Evolutionary conservation across 441 rosid genomes (phyloP), one percentile per base, ranked within the genome.

Genomic region (Arabidopsis hybrid): DNA sequence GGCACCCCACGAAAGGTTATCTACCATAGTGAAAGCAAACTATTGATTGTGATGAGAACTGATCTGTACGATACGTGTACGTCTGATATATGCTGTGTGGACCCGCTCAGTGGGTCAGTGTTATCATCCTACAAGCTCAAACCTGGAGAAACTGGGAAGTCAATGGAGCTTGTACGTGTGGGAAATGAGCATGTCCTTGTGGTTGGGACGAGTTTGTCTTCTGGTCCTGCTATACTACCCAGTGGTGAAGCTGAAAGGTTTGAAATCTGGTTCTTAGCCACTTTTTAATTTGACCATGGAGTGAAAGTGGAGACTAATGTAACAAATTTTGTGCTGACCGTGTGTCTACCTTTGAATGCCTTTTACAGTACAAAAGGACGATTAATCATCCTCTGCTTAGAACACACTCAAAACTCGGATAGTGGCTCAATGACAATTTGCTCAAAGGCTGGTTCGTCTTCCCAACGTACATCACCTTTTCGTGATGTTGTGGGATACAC

Each of bases 221-320:
- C 91, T 78, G 97, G 98, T 81, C 99, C 95, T 43, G 97, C 97
- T 75, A 83, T 91, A 65, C 84, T 95, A 96, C 91, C 92, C 74
- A 93, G 91, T 76, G 99, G 99, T 74, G 99, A 95, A 87, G 98
- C 98, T 52, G 99, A 95, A 87, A 91, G 98, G 99, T 95, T 50
- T 46, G 38, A 49, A 50, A 49, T 77, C 78, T 78, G 16, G 65
- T 51, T 67, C 61, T 61, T 61, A 13, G 68, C 46, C 21, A 58
- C 14, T 71, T 71, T 49, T 35, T 58, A 49, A 14, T 51, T 71
- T 71, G 62, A 65, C 35, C 42, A 17, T 57, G 35, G 38, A 53
- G 53, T 45, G 40, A 68, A 75, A 46, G 32, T 60, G 58, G 36
- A 68, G 65, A 55, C 65, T 62, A 43, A 76, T 40, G 60, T 57